Evolutionary conservation across 805 yeast species (phyloP).

Genomic region (Tetrapisispora phaffii): DNA sequence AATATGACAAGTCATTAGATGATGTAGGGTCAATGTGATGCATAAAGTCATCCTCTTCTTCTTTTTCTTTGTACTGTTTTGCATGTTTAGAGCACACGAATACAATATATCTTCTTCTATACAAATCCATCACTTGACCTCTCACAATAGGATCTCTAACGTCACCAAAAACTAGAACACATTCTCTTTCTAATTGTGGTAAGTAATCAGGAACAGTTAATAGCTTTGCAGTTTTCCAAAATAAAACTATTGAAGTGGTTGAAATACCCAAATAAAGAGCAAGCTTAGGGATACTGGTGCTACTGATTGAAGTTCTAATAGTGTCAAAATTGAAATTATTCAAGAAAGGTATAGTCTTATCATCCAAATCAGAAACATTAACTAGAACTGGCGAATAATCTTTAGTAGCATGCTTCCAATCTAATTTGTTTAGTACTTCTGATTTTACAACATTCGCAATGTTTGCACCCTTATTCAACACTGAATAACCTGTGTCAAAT

Average conservation of each 20-base stretch:
- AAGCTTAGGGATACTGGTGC: background rate
- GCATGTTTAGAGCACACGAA: slow-evolving; percentile 26
- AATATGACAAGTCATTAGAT: slow-evolving; percentile 13
- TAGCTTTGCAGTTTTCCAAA: slow-evolving; percentile 3
- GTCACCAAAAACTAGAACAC: slow-evolving; percentile 26
- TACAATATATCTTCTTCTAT: slow-evolving; percentile 26
- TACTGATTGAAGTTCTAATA: background rate
- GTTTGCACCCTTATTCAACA: slow-evolving; percentile 7
- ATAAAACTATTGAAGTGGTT: background rate
- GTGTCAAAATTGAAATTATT: background rate
- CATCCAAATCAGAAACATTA: background rate
- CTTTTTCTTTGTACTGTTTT: slow-evolving; percentile 12
- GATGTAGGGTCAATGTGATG: slow-evolving; percentile 19
- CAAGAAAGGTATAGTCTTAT: background rate
- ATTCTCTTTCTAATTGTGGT: slow-evolving; percentile 10
- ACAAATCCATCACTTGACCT: slow-evolving; percentile 29
- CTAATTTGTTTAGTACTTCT: slow-evolving; percentile 5
- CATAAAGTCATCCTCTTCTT: slow-evolving; percentile 25
- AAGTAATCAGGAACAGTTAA: slow-evolving; percentile 11
- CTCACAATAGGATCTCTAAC: slow-evolving; percentile 30
- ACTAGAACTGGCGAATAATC: background rate
- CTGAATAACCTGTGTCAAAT: slow-evolving; percentile 14
- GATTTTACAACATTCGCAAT: slow-evolving; percentile 8
- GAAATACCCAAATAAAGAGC: background rate
- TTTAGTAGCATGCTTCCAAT: background rate